Evolutionary conservation across 108 stramenopile genomes (phyloP).

Genomic region (Parietichytrium sp.): DNA sequence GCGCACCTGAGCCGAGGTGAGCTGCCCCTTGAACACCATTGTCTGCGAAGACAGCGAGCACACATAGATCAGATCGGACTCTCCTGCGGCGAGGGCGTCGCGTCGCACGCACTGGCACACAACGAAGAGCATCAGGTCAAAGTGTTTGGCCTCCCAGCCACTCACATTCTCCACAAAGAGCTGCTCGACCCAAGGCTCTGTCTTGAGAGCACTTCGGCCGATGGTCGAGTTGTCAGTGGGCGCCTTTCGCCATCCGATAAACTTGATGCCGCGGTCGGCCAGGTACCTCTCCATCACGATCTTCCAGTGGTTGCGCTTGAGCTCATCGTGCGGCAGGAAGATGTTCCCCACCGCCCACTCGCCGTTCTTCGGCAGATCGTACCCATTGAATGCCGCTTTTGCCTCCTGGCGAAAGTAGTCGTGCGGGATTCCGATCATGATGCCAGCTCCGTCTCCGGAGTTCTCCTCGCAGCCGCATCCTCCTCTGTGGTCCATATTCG

Average conservation of each 20-base stretch:
- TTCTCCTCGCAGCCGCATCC: conserved; percentile 62
- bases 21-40: conserved; percentile 92
- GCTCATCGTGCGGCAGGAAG: conserved; percentile 82
- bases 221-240: conserved; percentile 35
- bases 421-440: conserved; percentile 93
- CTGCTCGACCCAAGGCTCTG: conserved; percentile 39
- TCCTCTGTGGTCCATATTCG: conserved; percentile 42
- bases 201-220: conserved; percentile 36
- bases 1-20: conserved; percentile 87
- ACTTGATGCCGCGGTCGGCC: conserved; percentile 71
- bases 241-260: conserved; percentile 74
- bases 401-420: conserved; percentile 83
- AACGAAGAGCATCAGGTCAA: conserved; percentile 76
- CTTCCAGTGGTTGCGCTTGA: conserved; percentile 53
- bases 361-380: conserved; percentile 74
- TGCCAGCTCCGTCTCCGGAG: conserved; percentile 89
- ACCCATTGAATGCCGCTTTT: conserved; percentile 66
- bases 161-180: conserved; percentile 22
- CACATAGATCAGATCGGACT: conserved; percentile 68
- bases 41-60: conserved; percentile 78
- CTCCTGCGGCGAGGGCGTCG: neutral
- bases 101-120: conserved; percentile 38
- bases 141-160: conserved; percentile 48
- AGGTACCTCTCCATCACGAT: conserved; percentile 73
- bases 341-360: conserved; percentile 90